These are phyloP conservation scores for Fistulina hepatica DNA, from an alignment of 1,284 basidiomycete species.

Conservation along the genomic window DNA sequence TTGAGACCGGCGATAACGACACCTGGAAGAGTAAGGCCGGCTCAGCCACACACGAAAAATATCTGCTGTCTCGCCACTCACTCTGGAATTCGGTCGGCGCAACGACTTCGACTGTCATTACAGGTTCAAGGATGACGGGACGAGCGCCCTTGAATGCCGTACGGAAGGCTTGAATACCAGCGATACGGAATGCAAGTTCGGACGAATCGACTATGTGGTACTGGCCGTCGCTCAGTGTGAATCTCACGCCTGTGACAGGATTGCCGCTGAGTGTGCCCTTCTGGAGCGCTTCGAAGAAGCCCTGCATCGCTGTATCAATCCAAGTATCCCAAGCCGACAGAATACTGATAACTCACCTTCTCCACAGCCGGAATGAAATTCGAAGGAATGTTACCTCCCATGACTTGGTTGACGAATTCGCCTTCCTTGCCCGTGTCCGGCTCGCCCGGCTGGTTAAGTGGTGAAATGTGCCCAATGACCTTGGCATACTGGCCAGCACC, in stretches of 20 bases:
- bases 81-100: constrained; percentile 97
- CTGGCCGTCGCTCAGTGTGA: constrained; percentile 88
- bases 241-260: constrained; percentile 75
- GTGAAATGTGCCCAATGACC: constrained; percentile 82
- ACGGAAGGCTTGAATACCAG: constrained; percentile 86
- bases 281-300: constrained; percentile 90
- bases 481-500: constrained; percentile 96
- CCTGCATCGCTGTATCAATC: constrained; percentile 35
- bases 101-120: constrained; percentile 98
- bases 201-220: constrained; percentile 96
- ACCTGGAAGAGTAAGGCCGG: constrained; percentile 27
- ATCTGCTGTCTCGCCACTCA: constrained; percentile 21
- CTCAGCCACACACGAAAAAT: constrained; percentile 1
- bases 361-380: constrained; percentile 94
- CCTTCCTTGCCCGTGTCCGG: constrained; percentile 71
- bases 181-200: constrained; percentile 90
- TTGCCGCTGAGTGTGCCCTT: constrained; percentile 90
- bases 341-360: constrained; percentile 45
- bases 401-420: constrained; percentile 82
- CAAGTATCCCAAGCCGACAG: constrained; percentile 1
- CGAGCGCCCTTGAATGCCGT: constrained; percentile 76
- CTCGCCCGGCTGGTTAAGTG: constrained; percentile 94
- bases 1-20: constrained; percentile 93
- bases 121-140: constrained; percentile 87
- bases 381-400: constrained; percentile 87